Percentiles rank a stretch among this genome's conserved stretches.
Conservation (phyloP, 352 stramenopile species). For the Phytophthora brassicae region DNA sequence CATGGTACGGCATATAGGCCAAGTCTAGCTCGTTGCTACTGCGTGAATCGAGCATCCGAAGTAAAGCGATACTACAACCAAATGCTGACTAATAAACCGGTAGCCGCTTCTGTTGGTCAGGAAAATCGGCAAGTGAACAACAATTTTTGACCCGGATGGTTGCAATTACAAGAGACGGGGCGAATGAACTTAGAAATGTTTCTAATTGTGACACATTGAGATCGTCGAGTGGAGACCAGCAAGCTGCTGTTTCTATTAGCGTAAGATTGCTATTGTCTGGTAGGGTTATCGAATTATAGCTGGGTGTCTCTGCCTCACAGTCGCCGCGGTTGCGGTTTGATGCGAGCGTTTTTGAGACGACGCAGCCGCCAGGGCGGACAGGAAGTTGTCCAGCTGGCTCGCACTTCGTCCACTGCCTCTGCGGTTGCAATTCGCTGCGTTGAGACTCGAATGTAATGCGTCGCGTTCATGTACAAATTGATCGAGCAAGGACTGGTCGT, state of each 20-base stretch:
- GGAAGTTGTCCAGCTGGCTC: constrained; percentile 26
- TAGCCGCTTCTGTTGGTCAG: too few species aligned
- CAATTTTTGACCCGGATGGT: too few species aligned
- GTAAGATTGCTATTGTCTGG: too few species aligned
- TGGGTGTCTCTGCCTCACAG: constrained; percentile 9
- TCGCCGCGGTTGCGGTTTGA: background rate
- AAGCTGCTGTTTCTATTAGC: background rate
- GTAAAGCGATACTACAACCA: background rate
- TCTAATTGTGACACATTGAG: constrained; percentile 15
- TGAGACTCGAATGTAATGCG: constrained; percentile 15
- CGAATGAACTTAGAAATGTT: constrained; percentile 1
- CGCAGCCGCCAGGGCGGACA: constrained; percentile 8
- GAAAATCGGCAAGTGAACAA: too few species aligned
- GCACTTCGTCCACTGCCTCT: constrained; percentile 23
- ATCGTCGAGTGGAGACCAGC: background rate
- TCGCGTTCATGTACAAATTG: constrained; percentile 7
- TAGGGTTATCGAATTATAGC: too few species aligned
- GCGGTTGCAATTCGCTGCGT: constrained; percentile 8
- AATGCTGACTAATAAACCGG: too few species aligned
- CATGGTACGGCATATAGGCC: constrained; percentile 55
- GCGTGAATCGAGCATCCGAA: constrained; percentile 28
- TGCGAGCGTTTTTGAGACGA: constrained; percentile 9
- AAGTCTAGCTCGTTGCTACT: constrained; percentile 37
- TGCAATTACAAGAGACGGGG: too few species aligned
- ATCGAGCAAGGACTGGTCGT: constrained; percentile 10